A percentile compares a stretch with the other conserved stretches of the same genome.
These are phyloP conservation scores for Plasmodium vivax DNA, from an alignment of 169 alveolate genomes.

Conservation along the genomic window DNA sequence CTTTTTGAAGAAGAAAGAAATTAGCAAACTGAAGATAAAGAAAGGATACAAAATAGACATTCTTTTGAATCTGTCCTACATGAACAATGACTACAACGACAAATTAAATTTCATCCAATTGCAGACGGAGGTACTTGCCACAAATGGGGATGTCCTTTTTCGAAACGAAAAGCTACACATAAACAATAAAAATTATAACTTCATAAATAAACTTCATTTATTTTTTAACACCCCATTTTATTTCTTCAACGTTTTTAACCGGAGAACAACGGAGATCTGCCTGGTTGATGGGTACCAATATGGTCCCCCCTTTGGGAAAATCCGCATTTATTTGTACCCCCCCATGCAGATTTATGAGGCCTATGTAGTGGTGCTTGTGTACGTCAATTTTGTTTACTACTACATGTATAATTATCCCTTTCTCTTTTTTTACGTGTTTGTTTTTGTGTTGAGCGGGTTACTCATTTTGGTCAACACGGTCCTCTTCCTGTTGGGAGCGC, in stretches of 20 bases:
- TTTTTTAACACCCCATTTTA: constrained; percentile 56
- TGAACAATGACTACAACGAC: constrained; percentile 49
- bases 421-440: constrained; percentile 50
- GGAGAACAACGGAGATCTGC: constrained; percentile 9
- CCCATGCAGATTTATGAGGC: constrained; percentile 61
- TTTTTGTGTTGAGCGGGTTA: constrained; percentile 23
- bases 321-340: constrained; percentile 32
- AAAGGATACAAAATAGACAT: constrained; percentile 62
- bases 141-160: background rate
- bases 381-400: constrained; percentile 42
- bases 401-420: constrained; percentile 60
- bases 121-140: constrained; percentile 28
- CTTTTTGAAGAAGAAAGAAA: constrained; percentile 10
- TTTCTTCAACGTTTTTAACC: constrained; percentile 38
- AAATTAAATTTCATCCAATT: constrained; percentile 40
- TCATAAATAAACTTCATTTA: constrained; percentile 62
- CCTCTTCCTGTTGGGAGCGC: background rate
- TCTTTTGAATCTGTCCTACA: constrained; percentile 39
- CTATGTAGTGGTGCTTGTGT: constrained; percentile 24
- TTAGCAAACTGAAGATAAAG: constrained; percentile 15
- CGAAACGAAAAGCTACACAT: constrained; percentile 55
- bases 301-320: constrained; percentile 8
- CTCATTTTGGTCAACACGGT: constrained; percentile 40
- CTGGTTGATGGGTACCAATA: constrained; percentile 29
- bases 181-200: constrained; percentile 40